Conservation (phyloP, 176 grass and related monocot species). For the Musa troglodytarum region DNA sequence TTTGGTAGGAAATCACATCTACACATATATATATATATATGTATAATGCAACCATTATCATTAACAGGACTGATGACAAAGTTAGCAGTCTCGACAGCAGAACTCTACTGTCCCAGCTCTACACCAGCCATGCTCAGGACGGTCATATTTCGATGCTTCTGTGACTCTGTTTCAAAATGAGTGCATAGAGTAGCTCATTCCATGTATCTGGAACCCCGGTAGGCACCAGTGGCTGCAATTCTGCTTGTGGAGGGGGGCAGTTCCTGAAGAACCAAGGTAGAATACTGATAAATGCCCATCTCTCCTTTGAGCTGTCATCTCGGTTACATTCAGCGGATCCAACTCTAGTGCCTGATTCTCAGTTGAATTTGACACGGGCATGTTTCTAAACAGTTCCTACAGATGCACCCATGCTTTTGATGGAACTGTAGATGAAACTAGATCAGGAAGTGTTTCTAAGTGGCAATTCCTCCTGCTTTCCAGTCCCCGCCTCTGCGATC, state of each 20-base stretch:
- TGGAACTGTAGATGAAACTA: slow-evolving; percentile 8
- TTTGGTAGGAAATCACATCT: too few relatives aligned
- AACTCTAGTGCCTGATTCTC: background rate
- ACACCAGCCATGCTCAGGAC: background rate
- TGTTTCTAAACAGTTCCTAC: slow-evolving; percentile 15
- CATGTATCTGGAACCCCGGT: slow-evolving; percentile 46
- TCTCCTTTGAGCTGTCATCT: background rate
- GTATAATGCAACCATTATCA: too few relatives aligned
- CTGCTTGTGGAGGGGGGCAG: slow-evolving; percentile 7
- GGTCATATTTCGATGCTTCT: background rate
- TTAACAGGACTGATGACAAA: background rate
- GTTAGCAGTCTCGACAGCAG: background rate
- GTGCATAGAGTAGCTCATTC: slow-evolving; percentile 15
- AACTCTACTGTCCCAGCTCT: background rate
- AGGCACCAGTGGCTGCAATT: slow-evolving; percentile 73
- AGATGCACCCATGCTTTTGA: slow-evolving; percentile 22
- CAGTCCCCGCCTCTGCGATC: slow-evolving; percentile 4
- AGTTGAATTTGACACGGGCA: background rate
- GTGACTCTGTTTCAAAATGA: background rate
- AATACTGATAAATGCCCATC: slow-evolving; percentile 6
- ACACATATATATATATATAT: too few relatives aligned
- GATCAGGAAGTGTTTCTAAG: slow-evolving; percentile 34
- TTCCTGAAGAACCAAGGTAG: slow-evolving; percentile 17
- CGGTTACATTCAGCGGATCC: background rate
- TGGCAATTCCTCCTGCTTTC: slow-evolving; percentile 18